Evolutionary conservation across 2,329 filamentous ascomycete genomes (phyloP), one percentile per base, ranked within the genome.

Genomic region (Sporothrix inflata): DNA sequence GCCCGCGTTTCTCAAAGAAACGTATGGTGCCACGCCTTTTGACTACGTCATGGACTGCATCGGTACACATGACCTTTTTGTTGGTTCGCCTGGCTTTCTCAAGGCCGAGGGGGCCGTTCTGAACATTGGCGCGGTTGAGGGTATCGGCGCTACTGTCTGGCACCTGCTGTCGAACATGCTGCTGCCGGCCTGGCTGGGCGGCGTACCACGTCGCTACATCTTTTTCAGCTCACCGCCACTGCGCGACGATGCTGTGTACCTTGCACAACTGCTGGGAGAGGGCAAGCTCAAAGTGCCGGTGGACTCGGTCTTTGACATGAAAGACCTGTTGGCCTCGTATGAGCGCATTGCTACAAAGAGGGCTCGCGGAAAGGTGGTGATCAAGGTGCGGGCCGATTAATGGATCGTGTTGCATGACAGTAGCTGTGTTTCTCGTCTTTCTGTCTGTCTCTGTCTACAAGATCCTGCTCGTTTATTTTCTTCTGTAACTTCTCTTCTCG

Each of bases 11-110:
- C 77, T 86, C 8, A 75, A 76, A 0, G 71, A 77, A 7, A 68
- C 76, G 60, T 84, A 80, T 75, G 77, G 76, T 1, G 51, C 74
- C 27, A 24, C 71, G 30, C 75, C 67, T 24, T 81, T 83, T 57
- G 80, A 86, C 74, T 76, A 82, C 61, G 81, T 87, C 66, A 80
- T 87, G 55, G 86, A 88, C 74, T 84, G 83, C 42, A 80, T 84
- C 3, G 85, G 86, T 9, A 81, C 80, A 6, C 84, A 86, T 42
- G 77, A 83, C 1, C 77, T 88, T 42, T 87, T 84, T 74, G 73
- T 76, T 7, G 73, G 81, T 27, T 83, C 79, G 1, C 77, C 81
- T 1, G 53, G 69, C 1, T 86, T 83, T 71, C 79, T 86, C 40
- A 79, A 80, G 51, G 76, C 78, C 0, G 74, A 76, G 1, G 80